Base-by-base conservation (phyloP, 371 early-diverging fungal genomes). In the Zancudomyces culisetae region DNA sequence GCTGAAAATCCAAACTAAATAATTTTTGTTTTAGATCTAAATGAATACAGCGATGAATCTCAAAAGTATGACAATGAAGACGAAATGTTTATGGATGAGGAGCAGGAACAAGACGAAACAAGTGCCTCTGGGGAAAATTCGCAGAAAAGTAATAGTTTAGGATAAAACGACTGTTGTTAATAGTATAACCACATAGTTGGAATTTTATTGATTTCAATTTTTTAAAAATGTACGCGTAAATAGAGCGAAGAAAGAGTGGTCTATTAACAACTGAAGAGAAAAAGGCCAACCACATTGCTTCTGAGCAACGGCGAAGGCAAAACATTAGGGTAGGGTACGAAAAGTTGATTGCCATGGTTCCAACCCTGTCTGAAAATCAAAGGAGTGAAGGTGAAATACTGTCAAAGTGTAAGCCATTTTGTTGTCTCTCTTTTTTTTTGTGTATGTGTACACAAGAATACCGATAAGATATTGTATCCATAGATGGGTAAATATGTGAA, bases 221-320 rank as follows among this genome's bases (percentile, higher is more conserved):
- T 10, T 10, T 43, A 21, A 10, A 21, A 24, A 10, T 4, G 6
- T 43, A 21, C 24, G 19, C 6, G 10, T 6, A 12, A 43, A 21
- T 43, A 43, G 39, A 35, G 2, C 22, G 12, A 27, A 62, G 56
- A 48, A 67, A 66, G 46, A 61, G 63, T 53, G 84, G 87, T 54
- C 64, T 90, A 20, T 60, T 92, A 51, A 86, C 91, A 1, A 88
- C 86, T 49, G 80, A 82, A n/a, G 88, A 92, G 59, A 92, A 93
- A 66, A 79, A 85, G 51, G 83, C 87, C 2, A 94, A 92, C 66
- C 95, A 94, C 66, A 92, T 94, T 63, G 83, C 81, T 0, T 82
- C 83, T 21, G 91, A 90, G 58, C 85, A 90, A 63, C 83, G 86
- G 57, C 79, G 91, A 43, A 76, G 91, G 28, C 80, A 80, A 42